Conservation (phyloP, 2,329 filamentous ascomycete species). For the Scedosporium boydii region DNA sequence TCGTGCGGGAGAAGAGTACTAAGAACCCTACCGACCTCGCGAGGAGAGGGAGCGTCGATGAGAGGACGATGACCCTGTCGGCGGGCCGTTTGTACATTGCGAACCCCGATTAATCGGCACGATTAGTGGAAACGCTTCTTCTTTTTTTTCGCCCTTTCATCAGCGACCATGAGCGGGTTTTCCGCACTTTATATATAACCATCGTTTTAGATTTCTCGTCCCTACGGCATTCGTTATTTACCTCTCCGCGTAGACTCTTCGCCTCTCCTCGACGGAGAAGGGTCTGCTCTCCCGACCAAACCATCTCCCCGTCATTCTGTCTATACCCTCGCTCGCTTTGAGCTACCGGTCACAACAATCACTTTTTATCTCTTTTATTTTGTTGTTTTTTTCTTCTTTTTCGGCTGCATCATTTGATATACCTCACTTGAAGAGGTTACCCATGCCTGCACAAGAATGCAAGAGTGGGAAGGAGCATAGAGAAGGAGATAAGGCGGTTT, state of each 20-base stretch:
- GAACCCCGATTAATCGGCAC: conserved; percentile 59
- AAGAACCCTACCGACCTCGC: conserved; percentile 63
- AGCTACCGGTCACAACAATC: not conserved
- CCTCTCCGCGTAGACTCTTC: no score
- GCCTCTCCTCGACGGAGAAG: not conserved
- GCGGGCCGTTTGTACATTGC: conserved; percentile 71
- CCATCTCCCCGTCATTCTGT: not conserved
- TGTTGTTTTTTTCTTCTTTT: not conserved
- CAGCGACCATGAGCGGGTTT: no score
- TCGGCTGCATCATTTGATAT: no score
- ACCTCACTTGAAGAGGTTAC: no score
- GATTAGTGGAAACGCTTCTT: no score
- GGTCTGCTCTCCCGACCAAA: not conserved
- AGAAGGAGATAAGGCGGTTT: not conserved
- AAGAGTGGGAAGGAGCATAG: not conserved
- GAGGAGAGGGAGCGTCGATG: conserved; percentile 73
- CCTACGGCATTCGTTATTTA: no score
- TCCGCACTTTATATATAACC: no score
- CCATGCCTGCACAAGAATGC: no score
- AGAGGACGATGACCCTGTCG: conserved; percentile 67
- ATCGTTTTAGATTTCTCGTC: no score
- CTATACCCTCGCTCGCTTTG: not conserved
- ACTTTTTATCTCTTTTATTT: not conserved
- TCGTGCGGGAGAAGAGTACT: conserved; percentile 55
- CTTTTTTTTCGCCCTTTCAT: no score